Evolutionary conservation across 805 yeast species (phyloP).

Genomic region (Saccharomyces mikatae): DNA sequence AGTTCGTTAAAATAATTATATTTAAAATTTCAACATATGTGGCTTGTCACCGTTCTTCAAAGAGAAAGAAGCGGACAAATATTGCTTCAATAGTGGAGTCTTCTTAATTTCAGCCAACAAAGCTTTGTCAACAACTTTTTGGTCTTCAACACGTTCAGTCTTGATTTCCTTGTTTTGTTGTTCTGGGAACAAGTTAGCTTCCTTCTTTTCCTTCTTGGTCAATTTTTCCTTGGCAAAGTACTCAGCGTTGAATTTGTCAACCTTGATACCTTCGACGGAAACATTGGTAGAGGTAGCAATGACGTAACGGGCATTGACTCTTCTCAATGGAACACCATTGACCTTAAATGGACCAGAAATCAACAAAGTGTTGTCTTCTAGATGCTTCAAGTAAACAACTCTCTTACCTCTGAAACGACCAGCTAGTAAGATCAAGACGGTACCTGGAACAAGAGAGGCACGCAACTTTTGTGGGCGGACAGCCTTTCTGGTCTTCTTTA

Average conservation of each 20-base stretch:
- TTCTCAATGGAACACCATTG: constrained; percentile 98
- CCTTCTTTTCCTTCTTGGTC: constrained; percentile 71
- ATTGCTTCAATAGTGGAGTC: constrained; percentile 92
- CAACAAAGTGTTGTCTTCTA: constrained; percentile 94
- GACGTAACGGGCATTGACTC: constrained; percentile 96
- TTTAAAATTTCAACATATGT: constrained; percentile 91
- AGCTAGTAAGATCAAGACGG: constrained; percentile 91
- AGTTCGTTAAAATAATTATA: constrained; percentile 2
- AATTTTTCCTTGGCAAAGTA: constrained; percentile 94
- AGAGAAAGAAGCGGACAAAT: constrained; percentile 89
- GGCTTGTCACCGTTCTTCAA: constrained; percentile 97
- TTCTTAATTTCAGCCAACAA: constrained; percentile 88
- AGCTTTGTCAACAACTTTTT: constrained; percentile 87
- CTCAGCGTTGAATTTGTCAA: constrained; percentile 81
- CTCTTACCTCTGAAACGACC: constrained; percentile 99
- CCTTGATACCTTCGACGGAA: constrained; percentile 66
- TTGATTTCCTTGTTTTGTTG: constrained; percentile 76
- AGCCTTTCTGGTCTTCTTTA: constrained; percentile 82
- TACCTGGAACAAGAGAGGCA: constrained; percentile 92
- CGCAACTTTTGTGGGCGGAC: constrained; percentile 89
- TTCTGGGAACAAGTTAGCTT: constrained; percentile 80
- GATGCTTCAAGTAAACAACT: constrained; percentile 90
- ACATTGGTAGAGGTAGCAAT: constrained; percentile 95
- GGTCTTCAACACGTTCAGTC: constrained; percentile 92
- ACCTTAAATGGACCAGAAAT: constrained; percentile 98